phyloP scores from a whole-genome alignment of 225 moss, liverwort and hornwort genomes.

The Pseudoscleropodium purum region DNA sequence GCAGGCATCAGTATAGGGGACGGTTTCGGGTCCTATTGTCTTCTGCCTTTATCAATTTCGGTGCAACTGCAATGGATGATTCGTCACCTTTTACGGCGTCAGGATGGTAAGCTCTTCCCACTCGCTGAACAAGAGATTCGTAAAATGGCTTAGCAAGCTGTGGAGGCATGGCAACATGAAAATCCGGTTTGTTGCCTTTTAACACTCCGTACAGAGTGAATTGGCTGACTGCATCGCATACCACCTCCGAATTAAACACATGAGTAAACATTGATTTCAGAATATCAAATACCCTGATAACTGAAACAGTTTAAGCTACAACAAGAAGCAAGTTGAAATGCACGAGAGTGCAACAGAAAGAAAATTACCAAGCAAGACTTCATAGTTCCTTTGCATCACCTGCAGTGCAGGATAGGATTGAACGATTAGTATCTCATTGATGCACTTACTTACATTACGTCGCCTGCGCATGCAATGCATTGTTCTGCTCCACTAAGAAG shows the following conservation, averaged over 20 bases:
- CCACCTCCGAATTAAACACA: background rate
- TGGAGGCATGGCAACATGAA: slow-evolving; percentile 75
- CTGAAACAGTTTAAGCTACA: background rate
- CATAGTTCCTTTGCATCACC: slow-evolving; percentile 66
- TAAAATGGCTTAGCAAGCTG: slow-evolving; percentile 74
- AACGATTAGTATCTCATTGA: background rate
- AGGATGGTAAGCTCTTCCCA: slow-evolving; percentile 40
- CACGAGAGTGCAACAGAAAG: background rate
- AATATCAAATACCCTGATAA: background rate
- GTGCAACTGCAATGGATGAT: background rate
- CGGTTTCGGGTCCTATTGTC: background rate
- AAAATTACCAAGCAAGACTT: slow-evolving; percentile 63
- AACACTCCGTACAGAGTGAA: slow-evolving; percentile 75
- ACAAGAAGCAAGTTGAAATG: background rate
- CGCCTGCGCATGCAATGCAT: background rate
- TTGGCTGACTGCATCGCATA: slow-evolving; percentile 57
- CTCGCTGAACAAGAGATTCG: slow-evolving; percentile 55
- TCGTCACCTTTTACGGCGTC: slow-evolving; percentile 60
- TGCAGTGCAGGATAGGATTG: slow-evolving; percentile 23
- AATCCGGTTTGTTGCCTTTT: slow-evolving; percentile 85
- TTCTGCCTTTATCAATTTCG: background rate
- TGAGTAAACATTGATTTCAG: background rate
- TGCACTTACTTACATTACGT: background rate
- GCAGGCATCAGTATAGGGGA: background rate
- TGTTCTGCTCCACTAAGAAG: background rate